These are phyloP conservation scores for Termitomyces sp. DNA, from an alignment of 768 basidiomycete species.

Conservation along the genomic window DNA sequence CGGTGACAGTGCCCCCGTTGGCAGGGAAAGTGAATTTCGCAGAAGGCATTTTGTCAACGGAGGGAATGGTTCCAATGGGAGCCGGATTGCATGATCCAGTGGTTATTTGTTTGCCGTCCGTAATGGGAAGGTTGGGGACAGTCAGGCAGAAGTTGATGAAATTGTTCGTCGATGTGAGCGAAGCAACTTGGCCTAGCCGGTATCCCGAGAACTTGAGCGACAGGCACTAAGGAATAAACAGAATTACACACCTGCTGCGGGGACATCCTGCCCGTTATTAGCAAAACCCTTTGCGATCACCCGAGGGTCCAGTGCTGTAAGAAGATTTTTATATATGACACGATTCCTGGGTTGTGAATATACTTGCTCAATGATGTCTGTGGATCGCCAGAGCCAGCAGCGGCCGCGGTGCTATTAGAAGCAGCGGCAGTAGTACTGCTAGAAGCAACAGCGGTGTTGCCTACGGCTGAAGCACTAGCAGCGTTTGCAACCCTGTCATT, in stretches of 20 bases:
- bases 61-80: constrained; percentile 47
- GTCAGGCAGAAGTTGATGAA: constrained; percentile 51
- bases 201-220: not conserved
- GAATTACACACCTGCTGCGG: constrained; percentile 25
- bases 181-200: constrained; percentile 38
- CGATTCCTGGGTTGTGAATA: not conserved
- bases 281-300: constrained; percentile 47
- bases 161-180: constrained; percentile 52
- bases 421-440: constrained; percentile 6
- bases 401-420: constrained; percentile 6
- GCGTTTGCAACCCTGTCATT: not conserved
- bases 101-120: constrained; percentile 44
- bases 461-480: not conserved
- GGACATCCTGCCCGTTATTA: constrained; percentile 42
- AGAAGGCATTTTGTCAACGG: constrained; percentile 37
- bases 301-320: constrained; percentile 43
- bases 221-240: not conserved
- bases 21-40: constrained; percentile 37
- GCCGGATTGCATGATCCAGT: constrained; percentile 52
- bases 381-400: constrained; percentile 25
- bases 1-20: constrained; percentile 35
- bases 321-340: not conserved
- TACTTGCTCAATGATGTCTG: constrained; percentile 39
- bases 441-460: constrained; percentile 1
- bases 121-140: constrained; percentile 37